Evolutionary conservation across 2,329 filamentous ascomycete genomes (phyloP).

Genomic region (Zymoseptoria ardabiliae): DNA sequence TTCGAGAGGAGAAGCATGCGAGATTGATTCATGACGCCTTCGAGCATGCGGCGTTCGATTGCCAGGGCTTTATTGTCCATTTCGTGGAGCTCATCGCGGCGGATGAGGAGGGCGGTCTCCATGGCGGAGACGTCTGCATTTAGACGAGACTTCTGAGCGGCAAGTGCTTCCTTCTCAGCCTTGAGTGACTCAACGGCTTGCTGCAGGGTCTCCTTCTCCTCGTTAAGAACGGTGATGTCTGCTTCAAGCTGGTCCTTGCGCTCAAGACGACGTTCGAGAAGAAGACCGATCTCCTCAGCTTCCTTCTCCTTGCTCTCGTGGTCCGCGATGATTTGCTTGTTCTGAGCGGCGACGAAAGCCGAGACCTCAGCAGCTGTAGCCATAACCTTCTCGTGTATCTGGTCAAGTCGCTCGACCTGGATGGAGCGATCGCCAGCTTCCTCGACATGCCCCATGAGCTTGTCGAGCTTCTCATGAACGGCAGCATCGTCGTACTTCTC

Average conservation of each 20-base stretch:
- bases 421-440: conserved; percentile 61
- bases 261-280: conserved; percentile 67
- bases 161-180: conserved; percentile 66
- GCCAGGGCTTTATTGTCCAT: conserved; percentile 87
- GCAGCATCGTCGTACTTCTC: conserved; percentile 60
- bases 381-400: conserved; percentile 82
- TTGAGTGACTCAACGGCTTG: conserved; percentile 53
- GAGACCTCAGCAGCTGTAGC: conserved; percentile 77
- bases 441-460: conserved; percentile 55
- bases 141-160: conserved; percentile 69
- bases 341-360: conserved; percentile 71
- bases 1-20: conserved; percentile 78
- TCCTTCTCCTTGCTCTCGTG: conserved; percentile 72
- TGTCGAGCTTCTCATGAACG: conserved; percentile 40
- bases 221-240: conserved; percentile 40
- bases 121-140: conserved; percentile 82
- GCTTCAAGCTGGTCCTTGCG: conserved; percentile 55
- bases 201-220: conserved; percentile 40
- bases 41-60: conserved; percentile 84
- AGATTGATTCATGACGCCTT: conserved; percentile 94
- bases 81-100: conserved; percentile 79
- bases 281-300: conserved; percentile 69
- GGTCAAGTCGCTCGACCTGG: conserved; percentile 75
- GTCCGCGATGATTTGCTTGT: conserved; percentile 65
- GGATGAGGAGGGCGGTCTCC: conserved; percentile 80